These are phyloP conservation scores for Lactarius deliciosus DNA, from an alignment of 768 basidiomycete genomes.

Conservation along the genomic window DNA sequence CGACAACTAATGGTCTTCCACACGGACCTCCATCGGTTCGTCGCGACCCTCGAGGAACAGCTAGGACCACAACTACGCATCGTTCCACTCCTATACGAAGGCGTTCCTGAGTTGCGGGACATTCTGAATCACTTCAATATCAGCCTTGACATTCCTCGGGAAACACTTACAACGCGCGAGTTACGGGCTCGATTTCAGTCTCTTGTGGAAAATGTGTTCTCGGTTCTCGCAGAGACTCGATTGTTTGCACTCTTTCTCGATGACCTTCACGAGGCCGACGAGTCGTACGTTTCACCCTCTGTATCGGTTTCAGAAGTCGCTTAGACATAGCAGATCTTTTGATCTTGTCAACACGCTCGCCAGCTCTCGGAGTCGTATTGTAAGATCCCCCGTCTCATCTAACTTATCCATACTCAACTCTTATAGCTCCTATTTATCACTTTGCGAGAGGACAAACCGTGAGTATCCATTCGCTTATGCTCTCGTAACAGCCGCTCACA, in stretches of 20 bases:
- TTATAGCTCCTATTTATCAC: constrained; percentile 63
- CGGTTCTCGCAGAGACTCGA: constrained; percentile 65
- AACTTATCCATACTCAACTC: constrained; percentile 22
- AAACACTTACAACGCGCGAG: constrained; percentile 56
- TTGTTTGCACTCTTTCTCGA: constrained; percentile 71
- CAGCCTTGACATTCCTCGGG: constrained; percentile 49
- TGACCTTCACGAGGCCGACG: constrained; percentile 73
- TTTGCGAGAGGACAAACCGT: constrained; percentile 54
- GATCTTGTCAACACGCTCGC: constrained; percentile 64
- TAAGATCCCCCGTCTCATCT: constrained; percentile 33
- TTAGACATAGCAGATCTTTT: constrained; percentile 47
- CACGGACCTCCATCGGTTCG: constrained; percentile 67
- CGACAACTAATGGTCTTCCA: constrained; percentile 74
- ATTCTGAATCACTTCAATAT: constrained; percentile 58
- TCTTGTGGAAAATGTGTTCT: constrained; percentile 67
- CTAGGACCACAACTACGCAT: constrained; percentile 72
- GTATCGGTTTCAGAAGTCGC: background rate
- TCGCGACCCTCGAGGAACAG: constrained; percentile 53
- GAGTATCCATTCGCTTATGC: constrained; percentile 20
- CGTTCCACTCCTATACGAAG: constrained; percentile 67
- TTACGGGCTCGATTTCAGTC: constrained; percentile 69
- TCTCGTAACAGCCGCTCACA: constrained; percentile 6
- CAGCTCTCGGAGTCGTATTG: constrained; percentile 66
- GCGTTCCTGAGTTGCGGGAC: constrained; percentile 66
- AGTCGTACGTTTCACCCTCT: constrained; percentile 46